Evolutionary conservation across 148 eudicot species (phyloP), one percentile per base, ranked within the genome.

Genomic region (Dianthus caryophyllus): DNA sequence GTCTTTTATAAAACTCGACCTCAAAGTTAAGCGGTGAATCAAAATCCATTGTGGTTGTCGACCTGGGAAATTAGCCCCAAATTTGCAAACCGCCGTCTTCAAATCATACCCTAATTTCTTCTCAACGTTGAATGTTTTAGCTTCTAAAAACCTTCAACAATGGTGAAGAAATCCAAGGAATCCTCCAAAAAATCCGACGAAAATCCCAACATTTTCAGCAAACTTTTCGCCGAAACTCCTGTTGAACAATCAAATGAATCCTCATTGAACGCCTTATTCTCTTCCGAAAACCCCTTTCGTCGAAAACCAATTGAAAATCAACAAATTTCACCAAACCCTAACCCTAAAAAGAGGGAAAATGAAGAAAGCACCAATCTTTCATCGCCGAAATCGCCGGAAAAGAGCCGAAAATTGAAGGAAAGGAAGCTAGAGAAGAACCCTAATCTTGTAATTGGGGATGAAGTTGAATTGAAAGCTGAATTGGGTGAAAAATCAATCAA

Each of bases 131-230:
- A 51, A 52, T 36, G 30, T 52, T 47, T 0, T 24, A 41, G 38
- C 64, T 39, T 36, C 31, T 11, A n/a, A 33, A 36, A 69, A 20
- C 41, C 16, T 68, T n/a, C 41, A 63, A 65, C 71, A 76, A 90
- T 90, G 97, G 90, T 71, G 48, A 88, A 91, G 76, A 86, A 86
- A 79, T 67, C 76, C 52, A 90, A 86, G 57, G 70, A 76, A 22
- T 69, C 76, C 30, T 29, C 66, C 30, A 21, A 41, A 30, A 77
- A 77, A 9, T 10, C 73, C 31, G 64, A 75, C 6, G 47, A 60
- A 53, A 49, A 74, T 46, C 57, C 58, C 63, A 75, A 69, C 61
- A 72, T 88, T 27, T 78, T 91, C 75, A 69, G 70, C 69, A 70
- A 88, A 76, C 64, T 88, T 0, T 85, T 91, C 66, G 90, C 89